phyloP scores from a whole-genome alignment of 306 rosid genomes.

The Dalbergia cultrata region DNA sequence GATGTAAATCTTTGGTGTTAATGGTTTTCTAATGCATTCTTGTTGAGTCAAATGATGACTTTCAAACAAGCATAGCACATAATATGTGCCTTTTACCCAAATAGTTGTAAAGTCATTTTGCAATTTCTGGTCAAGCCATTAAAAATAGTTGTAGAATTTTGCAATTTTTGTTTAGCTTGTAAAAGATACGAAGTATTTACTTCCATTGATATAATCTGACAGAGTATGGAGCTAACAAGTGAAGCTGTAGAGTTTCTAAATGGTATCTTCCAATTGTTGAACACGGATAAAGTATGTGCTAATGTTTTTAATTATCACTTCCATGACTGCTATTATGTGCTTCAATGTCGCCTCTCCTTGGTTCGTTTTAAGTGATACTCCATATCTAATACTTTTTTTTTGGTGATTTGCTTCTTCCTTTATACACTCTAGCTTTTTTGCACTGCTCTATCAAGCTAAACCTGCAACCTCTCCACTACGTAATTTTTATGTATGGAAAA shows the following conservation, averaged over 20 bases:
- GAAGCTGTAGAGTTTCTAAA: conserved; percentile 88
- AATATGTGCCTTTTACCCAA: conserved; percentile 14
- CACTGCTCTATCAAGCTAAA: conserved; percentile 93
- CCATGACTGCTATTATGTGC: conserved; percentile 26
- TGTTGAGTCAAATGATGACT: conserved; percentile 32
- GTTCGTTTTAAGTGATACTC: conserved; percentile 31
- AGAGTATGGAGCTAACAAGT: conserved; percentile 90
- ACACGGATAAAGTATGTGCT: conserved; percentile 76
- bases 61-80: not conserved
- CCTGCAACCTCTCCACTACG: conserved; percentile 25
- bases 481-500: conserved; percentile 4
- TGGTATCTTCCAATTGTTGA: conserved; percentile 84
- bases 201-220: conserved; percentile 52
- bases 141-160: conserved; percentile 20
- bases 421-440: conserved; percentile 65
- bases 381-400: conserved; percentile 30
- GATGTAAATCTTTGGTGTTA: conserved; percentile 25
- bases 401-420: conserved; percentile 46
- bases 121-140: not conserved
- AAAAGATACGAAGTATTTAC: conserved; percentile 23
- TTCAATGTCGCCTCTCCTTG: not conserved
- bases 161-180: conserved; percentile 33
- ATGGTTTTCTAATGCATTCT: conserved; percentile 33
- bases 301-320: conserved; percentile 34
- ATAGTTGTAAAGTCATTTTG: not conserved